Percentiles rank a stretch among this genome's conserved stretches.
Conservation (phyloP, 2,329 filamentous ascomycete species). For the Paecilomyces variotii region DNA sequence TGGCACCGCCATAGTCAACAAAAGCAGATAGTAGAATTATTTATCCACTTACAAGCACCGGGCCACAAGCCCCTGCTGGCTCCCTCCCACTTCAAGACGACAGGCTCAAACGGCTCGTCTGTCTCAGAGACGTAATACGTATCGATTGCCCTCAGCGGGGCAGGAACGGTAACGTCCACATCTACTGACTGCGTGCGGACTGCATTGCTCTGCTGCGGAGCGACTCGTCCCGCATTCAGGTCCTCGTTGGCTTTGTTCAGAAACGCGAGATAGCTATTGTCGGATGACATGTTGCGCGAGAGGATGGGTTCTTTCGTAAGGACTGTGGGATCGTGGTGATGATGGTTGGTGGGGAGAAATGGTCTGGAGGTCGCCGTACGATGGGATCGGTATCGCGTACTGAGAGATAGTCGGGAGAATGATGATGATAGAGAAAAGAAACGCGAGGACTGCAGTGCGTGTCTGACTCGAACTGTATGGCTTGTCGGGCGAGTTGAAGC, state of each 20-base stretch:
- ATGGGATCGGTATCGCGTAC: neutral
- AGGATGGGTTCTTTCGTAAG: slow-evolving; percentile 1
- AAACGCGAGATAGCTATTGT: slow-evolving; percentile 78
- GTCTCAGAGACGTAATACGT: slow-evolving; percentile 71
- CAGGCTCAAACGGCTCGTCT: slow-evolving; percentile 76
- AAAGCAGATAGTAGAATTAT: neutral
- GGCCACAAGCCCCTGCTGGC: slow-evolving; percentile 27
- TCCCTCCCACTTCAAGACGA: slow-evolving; percentile 54
- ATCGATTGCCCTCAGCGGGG: slow-evolving; percentile 47
- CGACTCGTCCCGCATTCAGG: slow-evolving; percentile 25
- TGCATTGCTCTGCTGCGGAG: slow-evolving; percentile 19
- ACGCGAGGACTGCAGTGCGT: neutral
- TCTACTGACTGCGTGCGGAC: slow-evolving; percentile 33
- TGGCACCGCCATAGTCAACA: neutral
- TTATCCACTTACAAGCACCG: slow-evolving; percentile 20
- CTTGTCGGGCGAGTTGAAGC: neutral
- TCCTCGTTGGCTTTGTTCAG: slow-evolving; percentile 80
- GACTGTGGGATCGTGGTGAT: neutral
- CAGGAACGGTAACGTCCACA: slow-evolving; percentile 51
- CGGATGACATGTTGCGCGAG: slow-evolving; percentile 43
- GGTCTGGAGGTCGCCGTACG: neutral
- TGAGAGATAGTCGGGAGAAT: neutral
- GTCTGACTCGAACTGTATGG: neutral
- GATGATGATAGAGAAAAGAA: neutral
- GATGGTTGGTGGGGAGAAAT: neutral